Percentiles rank a stretch among this genome's conserved stretches.
phyloP scores from a whole-genome alignment of 192 early-diverging fungal species.

The Coemansia sp. region DNA sequence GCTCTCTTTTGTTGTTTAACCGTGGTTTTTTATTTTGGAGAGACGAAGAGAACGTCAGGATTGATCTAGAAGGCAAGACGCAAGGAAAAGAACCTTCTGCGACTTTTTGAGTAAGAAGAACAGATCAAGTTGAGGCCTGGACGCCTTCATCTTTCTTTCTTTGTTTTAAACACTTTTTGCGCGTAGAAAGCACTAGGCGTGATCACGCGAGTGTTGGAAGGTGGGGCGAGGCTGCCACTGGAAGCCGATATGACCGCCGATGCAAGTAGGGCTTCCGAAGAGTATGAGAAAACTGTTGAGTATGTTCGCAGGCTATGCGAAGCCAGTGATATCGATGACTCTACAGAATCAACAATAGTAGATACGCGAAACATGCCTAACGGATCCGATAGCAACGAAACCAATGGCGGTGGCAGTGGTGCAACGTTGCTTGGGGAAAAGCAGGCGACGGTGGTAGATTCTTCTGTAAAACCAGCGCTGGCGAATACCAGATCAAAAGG shows the following conservation, averaged over 20 bases:
- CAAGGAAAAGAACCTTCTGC: too few species aligned
- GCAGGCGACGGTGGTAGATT: neutral
- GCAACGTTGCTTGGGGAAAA: neutral
- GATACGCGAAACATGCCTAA: neutral
- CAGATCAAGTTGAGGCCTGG: neutral
- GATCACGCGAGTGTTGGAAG: neutral
- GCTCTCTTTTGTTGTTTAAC: neutral
- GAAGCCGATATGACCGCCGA: slow-evolving; percentile 32
- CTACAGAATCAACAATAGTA: neutral
- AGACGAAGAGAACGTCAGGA: neutral
- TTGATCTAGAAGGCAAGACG: too few species aligned
- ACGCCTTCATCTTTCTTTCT: neutral
- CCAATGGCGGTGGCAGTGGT: neutral
- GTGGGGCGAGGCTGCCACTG: neutral
- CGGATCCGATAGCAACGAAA: slow-evolving; percentile 1
- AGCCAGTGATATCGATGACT: slow-evolving; percentile 18
- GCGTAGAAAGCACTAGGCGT: neutral
- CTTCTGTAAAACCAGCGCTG: neutral
- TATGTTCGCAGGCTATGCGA: slow-evolving; percentile 46
- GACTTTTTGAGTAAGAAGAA: neutral
- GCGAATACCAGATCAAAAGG: neutral
- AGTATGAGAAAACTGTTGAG: slow-evolving; percentile 33
- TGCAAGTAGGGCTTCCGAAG: slow-evolving; percentile 23
- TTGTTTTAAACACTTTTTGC: neutral
- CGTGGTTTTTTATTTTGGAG: neutral